These are phyloP conservation scores for Mucor irregularis DNA, from an alignment of 371 early-diverging fungal genomes.

Conservation along the genomic window DNA sequence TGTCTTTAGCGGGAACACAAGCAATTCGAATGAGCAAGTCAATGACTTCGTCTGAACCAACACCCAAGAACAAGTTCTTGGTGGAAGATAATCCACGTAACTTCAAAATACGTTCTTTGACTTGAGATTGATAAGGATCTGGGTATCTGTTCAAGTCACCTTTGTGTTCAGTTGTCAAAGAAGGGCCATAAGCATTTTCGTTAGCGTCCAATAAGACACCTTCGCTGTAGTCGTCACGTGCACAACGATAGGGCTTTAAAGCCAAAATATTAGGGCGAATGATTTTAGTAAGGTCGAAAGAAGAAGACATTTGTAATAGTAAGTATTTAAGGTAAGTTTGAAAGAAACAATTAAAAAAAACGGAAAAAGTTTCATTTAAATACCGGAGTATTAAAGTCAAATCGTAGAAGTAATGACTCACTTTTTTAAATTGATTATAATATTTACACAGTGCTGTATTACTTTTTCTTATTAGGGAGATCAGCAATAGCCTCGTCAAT, in stretches of 20 bases:
- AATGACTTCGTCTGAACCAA: conserved; percentile 96
- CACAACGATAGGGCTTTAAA: conserved; percentile 94
- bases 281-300: conserved; percentile 71
- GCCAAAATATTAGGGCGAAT: conserved; percentile 94
- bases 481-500: conserved; percentile 21
- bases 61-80: conserved; percentile 88
- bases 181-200: conserved; percentile 93
- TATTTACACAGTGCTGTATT: too few relatives aligned
- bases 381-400: background rate
- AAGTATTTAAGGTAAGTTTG: too few relatives aligned
- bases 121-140: conserved; percentile 84
- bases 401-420: conserved; percentile 2
- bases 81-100: conserved; percentile 67
- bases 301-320: conserved; percentile 18
- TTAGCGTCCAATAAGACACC: conserved; percentile 97
- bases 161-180: conserved; percentile 34
- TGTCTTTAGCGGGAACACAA: conserved; percentile 89
- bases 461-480: conserved; percentile 1
- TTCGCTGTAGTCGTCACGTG: conserved; percentile 91
- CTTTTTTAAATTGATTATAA: background rate
- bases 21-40: conserved; percentile 90
- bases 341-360: background rate
- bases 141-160: conserved; percentile 91
- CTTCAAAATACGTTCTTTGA: conserved; percentile 76
- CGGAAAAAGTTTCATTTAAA: background rate